These are phyloP conservation scores for Opeltia flavorubescens DNA, from an alignment of 495 filamentous ascomycete species.

Conservation along the genomic window DNA sequence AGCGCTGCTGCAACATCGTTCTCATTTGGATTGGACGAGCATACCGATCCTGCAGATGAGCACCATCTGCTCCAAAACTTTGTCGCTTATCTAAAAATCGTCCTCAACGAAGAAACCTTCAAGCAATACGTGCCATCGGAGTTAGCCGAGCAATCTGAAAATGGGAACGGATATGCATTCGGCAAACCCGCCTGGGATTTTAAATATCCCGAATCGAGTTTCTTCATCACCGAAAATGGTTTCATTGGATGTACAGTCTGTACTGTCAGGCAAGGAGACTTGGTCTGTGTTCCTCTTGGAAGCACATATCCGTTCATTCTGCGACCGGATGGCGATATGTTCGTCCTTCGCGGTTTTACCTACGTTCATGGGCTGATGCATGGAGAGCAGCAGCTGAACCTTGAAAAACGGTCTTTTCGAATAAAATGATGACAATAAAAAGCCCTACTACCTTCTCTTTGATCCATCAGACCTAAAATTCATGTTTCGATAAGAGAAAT, in stretches of 20 bases:
- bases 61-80: conserved; percentile 6
- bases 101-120: conserved; percentile 8
- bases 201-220: conserved; percentile 10
- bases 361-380: conserved; percentile 2
- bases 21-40: conserved; percentile 12
- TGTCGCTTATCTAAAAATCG: conserved; percentile 11
- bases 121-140: conserved; percentile 9
- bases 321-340: neutral
- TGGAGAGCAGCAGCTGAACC: neutral
- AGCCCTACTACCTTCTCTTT: neutral
- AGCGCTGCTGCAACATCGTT: conserved; percentile 12
- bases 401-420: neutral
- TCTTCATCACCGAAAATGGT: conserved; percentile 10
- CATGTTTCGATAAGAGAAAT: too few species aligned
- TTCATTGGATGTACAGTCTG: neutral
- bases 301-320: conserved; percentile 2
- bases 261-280: neutral
- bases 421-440: neutral
- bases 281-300: neutral
- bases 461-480: too few species aligned
- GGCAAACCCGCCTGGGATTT: conserved; percentile 12
- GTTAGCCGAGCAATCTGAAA: conserved; percentile 5
- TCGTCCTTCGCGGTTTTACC: neutral
- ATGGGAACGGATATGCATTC: conserved; percentile 9
- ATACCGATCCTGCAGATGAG: conserved; percentile 10